phyloP scores from a whole-genome alignment of 768 basidiomycete genomes.

The Lentinula sp. region DNA sequence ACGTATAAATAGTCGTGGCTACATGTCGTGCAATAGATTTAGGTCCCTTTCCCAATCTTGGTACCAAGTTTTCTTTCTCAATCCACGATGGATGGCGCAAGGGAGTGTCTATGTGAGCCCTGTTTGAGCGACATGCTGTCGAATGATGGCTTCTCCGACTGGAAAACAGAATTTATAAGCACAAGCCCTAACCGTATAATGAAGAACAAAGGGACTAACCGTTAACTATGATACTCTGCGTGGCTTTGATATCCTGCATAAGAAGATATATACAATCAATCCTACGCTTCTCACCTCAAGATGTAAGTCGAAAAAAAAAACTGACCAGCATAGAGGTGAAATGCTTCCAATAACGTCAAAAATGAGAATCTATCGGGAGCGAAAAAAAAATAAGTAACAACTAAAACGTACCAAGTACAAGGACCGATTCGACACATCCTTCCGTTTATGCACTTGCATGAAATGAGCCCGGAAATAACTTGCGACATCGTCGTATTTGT shows the following conservation, averaged over 20 bases:
- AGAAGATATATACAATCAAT: not conserved
- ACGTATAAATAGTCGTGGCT: too few relatives aligned
- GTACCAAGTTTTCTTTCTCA: too few relatives aligned
- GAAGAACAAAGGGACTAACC: slow-evolving; percentile 29
- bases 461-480: slow-evolving; percentile 87
- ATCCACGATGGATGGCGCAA: too few relatives aligned
- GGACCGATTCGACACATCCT: slow-evolving; percentile 51
- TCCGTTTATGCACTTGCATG: slow-evolving; percentile 60
- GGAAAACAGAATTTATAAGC: not conserved
- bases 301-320: not conserved
- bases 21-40: too few relatives aligned
- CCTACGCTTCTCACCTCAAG: not conserved
- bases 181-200: not conserved
- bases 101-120: slow-evolving; percentile 20
- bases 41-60: too few relatives aligned
- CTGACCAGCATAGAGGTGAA: slow-evolving; percentile 65
- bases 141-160: slow-evolving; percentile 66
- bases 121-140: slow-evolving; percentile 54
- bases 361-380: not conserved
- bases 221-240: slow-evolving; percentile 58
- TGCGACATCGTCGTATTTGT: slow-evolving; percentile 63
- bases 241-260: slow-evolving; percentile 59
- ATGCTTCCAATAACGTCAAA: slow-evolving; percentile 33
- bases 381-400: slow-evolving; percentile 7
- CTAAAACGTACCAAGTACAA: slow-evolving; percentile 54